phyloP scores from a whole-genome alignment of 352 stramenopile genomes.

The Phytophthora boehmeriae region DNA sequence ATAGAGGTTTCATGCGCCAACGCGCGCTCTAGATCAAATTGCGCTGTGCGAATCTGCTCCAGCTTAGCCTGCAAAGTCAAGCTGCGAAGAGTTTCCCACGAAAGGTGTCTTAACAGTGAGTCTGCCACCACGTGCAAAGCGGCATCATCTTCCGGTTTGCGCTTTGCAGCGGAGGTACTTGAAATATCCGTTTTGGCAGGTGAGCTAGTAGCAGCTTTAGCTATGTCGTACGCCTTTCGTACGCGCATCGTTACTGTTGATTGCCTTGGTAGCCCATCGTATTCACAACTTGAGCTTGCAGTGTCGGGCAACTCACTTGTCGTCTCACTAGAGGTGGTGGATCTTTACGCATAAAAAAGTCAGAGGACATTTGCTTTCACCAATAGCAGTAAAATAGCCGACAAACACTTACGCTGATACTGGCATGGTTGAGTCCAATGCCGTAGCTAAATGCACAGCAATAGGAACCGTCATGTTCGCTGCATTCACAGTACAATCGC shows the following conservation, averaged over 20 bases:
- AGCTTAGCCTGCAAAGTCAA: slow-evolving; percentile 59
- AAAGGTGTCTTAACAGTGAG: slow-evolving; percentile 37
- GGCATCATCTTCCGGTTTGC: slow-evolving; percentile 13
- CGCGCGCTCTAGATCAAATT: slow-evolving; percentile 41
- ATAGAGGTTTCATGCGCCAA: slow-evolving; percentile 53
- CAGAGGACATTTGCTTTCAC: background rate
- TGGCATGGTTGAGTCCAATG: too few relatives aligned
- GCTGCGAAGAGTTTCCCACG: slow-evolving; percentile 15
- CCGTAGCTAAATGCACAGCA: too few relatives aligned
- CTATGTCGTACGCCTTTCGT: slow-evolving; percentile 55
- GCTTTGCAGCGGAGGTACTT: background rate
- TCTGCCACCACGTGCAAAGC: slow-evolving; percentile 39
- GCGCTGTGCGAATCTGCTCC: slow-evolving; percentile 35
- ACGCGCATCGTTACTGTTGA: slow-evolving; percentile 45
- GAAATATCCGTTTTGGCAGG: slow-evolving; percentile 4
- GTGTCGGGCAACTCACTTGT: slow-evolving; percentile 20
- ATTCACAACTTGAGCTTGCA: slow-evolving; percentile 22
- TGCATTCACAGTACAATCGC: slow-evolving; percentile 10
- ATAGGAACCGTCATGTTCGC: background rate
- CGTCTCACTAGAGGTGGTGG: slow-evolving; percentile 38
- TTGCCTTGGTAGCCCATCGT: slow-evolving; percentile 25
- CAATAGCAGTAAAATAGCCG: too few relatives aligned
- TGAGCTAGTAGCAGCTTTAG: slow-evolving; percentile 40
- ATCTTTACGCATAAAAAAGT: slow-evolving; percentile 24
- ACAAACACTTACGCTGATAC: too few relatives aligned